These are phyloP conservation scores for Pichia sp. DNA, from an alignment of 1,139 yeast species.

Conservation along the genomic window DNA sequence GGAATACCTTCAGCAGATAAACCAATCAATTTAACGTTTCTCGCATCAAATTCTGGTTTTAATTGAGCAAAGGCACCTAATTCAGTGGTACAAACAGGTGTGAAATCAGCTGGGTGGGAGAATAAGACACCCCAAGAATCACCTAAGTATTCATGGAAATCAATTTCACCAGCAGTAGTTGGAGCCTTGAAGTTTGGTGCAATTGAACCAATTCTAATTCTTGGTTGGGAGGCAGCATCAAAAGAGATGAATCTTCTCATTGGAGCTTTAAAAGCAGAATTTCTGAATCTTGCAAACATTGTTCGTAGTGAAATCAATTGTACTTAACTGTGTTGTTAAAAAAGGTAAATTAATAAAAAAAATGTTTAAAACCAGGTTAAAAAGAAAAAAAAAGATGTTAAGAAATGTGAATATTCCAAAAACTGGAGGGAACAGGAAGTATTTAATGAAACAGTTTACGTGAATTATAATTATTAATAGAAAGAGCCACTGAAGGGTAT, in stretches of 20 bases:
- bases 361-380: background rate
- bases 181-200: constrained; percentile 84
- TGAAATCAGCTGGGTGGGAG: constrained; percentile 91
- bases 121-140: constrained; percentile 78
- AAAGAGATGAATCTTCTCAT: constrained; percentile 42
- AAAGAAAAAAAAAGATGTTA: background rate
- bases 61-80: constrained; percentile 84
- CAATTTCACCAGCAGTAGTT: constrained; percentile 67
- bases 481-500: too few species aligned
- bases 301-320: background rate
- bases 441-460: too few species aligned
- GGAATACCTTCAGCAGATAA: constrained; percentile 75
- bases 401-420: too few species aligned
- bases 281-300: constrained; percentile 29
- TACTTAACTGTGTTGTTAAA: background rate
- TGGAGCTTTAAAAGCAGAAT: constrained; percentile 20
- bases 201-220: constrained; percentile 55
- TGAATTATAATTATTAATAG: too few species aligned
- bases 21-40: constrained; percentile 80
- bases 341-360: background rate
- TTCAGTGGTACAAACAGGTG: constrained; percentile 94
- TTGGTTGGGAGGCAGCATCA: constrained; percentile 58
- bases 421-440: too few species aligned
- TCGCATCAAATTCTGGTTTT: constrained; percentile 73
- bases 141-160: constrained; percentile 75